These are phyloP conservation scores for Hamamelis virginiana DNA, from an alignment of 164 flowering plant genomes.

Conservation along the genomic window DNA sequence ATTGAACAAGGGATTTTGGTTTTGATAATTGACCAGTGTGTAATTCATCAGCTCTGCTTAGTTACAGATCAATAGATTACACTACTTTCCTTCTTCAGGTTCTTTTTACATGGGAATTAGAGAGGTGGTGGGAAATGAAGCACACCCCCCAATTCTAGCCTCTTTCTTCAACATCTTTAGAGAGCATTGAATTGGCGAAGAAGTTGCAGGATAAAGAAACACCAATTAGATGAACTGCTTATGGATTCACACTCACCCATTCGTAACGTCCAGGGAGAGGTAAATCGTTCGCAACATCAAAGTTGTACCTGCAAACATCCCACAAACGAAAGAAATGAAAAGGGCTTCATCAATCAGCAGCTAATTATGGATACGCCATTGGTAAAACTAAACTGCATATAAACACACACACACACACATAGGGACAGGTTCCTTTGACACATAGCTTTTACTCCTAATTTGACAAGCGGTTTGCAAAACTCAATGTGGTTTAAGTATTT, in stretches of 20 bases:
- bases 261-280: constrained; percentile 85
- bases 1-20: constrained; percentile 1
- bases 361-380: too few species aligned
- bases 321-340: background rate
- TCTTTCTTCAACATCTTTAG: background rate
- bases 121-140: background rate
- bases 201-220: background rate
- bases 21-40: constrained; percentile 3
- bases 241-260: constrained; percentile 60
- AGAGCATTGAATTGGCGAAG: background rate
- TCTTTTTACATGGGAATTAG: constrained; percentile 4
- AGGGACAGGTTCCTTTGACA: too few species aligned
- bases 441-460: too few species aligned
- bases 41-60: constrained; percentile 13
- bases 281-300: constrained; percentile 60
- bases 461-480: too few species aligned
- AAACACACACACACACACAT: too few species aligned
- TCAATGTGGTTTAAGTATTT: too few species aligned
- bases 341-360: background rate
- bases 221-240: constrained; percentile 2
- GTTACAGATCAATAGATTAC: constrained; percentile 17
- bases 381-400: too few species aligned
- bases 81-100: constrained; percentile 5
- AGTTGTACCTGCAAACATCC: constrained; percentile 73
- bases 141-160: background rate